Percentiles rank a stretch among this genome's conserved stretches.
phyloP scores from a whole-genome alignment of 2,329 filamentous ascomycete species.

The Fusarium succisae region DNA sequence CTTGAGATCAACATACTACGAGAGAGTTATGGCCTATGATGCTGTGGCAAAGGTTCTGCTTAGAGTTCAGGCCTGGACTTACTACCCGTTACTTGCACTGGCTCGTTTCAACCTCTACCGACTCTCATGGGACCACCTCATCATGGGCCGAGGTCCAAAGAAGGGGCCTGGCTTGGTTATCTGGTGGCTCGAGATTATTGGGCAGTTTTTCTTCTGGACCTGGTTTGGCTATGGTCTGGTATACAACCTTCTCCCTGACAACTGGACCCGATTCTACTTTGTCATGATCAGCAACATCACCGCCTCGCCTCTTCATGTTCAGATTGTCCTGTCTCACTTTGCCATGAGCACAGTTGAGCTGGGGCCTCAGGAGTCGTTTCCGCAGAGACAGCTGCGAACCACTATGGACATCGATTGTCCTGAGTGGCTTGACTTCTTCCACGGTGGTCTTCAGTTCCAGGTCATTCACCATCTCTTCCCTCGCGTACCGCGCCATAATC shows the following conservation, averaged over 20 bases:
- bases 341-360: conserved; percentile 92
- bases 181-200: conserved; percentile 79
- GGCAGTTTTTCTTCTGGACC: conserved; percentile 83
- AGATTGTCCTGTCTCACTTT: conserved; percentile 92
- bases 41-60: conserved; percentile 75
- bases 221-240: conserved; percentile 88
- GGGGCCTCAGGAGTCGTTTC: conserved; percentile 84
- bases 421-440: conserved; percentile 87
- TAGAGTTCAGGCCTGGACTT: conserved; percentile 80
- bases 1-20: conserved; percentile 84
- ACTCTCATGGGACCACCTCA: conserved; percentile 81
- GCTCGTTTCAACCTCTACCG: conserved; percentile 89
- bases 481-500: conserved; percentile 84
- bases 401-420: conserved; percentile 95
- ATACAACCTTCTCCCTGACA: conserved; percentile 76
- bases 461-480: conserved; percentile 88
- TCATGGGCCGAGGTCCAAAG: conserved; percentile 74
- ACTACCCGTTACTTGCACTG: conserved; percentile 82
- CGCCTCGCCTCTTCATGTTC: conserved; percentile 83
- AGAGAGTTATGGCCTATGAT: conserved; percentile 82
- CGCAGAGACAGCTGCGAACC: conserved; percentile 89
- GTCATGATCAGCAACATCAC: conserved; percentile 83
- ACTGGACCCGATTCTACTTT: conserved; percentile 75
- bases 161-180: conserved; percentile 86
- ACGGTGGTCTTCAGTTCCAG: conserved; percentile 90